phyloP scores from a whole-genome alignment of 2,329 filamentous ascomycete genomes.

The Cladophialophora chaetospira region DNA sequence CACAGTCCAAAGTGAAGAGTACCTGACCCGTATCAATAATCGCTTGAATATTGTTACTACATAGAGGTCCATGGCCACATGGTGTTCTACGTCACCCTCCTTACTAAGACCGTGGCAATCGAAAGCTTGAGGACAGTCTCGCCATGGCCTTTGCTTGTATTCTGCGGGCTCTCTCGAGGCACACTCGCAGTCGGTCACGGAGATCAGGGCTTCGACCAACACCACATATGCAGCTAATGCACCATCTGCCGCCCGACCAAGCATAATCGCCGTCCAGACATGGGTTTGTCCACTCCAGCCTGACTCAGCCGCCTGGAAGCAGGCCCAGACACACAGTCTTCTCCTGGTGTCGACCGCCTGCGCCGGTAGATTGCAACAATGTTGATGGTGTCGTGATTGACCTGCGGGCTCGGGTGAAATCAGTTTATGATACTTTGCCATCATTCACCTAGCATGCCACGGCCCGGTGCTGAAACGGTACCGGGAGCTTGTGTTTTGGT shows the following conservation, averaged over 20 bases:
- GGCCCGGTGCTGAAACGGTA: not conserved
- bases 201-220: not conserved
- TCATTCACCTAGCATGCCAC: not conserved
- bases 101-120: too few species aligned
- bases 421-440: not conserved
- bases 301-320: conserved; percentile 15
- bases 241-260: conserved; percentile 13
- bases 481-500: not conserved
- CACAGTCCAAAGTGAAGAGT: too few species aligned
- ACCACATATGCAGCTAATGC: conserved; percentile 10
- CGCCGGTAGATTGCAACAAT: too few species aligned
- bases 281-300: conserved; percentile 9
- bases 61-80: too few species aligned
- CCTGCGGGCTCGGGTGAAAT: not conserved
- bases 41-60: too few species aligned
- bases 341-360: too few species aligned
- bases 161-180: too few species aligned
- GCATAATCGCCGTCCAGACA: not conserved
- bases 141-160: too few species aligned
- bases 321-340: conserved; percentile 11
- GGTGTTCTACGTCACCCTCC: too few species aligned
- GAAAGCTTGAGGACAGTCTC: too few species aligned
- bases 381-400: too few species aligned
- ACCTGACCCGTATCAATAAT: too few species aligned
- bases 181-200: not conserved